These are phyloP conservation scores for Neonectria punicea DNA, from an alignment of 2,329 filamentous ascomycete genomes.

Conservation along the genomic window DNA sequence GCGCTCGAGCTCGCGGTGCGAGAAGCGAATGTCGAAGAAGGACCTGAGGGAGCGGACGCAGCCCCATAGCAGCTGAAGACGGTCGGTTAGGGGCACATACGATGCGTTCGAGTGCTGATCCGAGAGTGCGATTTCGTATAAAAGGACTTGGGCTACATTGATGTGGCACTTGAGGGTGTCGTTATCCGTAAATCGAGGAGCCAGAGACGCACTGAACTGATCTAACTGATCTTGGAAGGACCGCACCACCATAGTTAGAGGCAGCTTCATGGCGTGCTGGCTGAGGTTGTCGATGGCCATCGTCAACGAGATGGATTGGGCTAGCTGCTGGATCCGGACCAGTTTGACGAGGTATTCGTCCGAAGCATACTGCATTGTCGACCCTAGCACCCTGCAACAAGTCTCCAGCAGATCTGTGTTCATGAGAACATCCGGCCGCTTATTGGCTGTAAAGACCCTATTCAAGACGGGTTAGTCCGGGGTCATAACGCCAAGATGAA, in stretches of 20 bases:
- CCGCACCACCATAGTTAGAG: conserved; percentile 54
- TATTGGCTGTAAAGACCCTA: conserved; percentile 58
- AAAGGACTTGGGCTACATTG: conserved; percentile 57
- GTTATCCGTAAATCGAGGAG: conserved; percentile 48
- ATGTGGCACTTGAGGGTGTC: conserved; percentile 55
- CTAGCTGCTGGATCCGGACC: conserved; percentile 59
- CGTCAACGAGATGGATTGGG: conserved; percentile 58
- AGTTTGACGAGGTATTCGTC: conserved; percentile 59
- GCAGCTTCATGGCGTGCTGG: conserved; percentile 49
- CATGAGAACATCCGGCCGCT: conserved; percentile 60
- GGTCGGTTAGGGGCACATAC: conserved; percentile 50
- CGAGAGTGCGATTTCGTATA: conserved; percentile 59
- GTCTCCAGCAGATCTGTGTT: conserved; percentile 55
- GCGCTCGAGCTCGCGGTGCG: conserved; percentile 44
- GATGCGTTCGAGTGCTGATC: conserved; percentile 48
- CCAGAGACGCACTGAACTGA: conserved; percentile 50
- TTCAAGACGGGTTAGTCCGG: conserved; percentile 3
- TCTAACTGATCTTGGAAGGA: conserved; percentile 58
- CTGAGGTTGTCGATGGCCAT: conserved; percentile 46
- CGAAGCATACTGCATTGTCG: conserved; percentile 54
- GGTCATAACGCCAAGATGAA: background rate
- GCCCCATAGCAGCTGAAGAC: conserved; percentile 58
- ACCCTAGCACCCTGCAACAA: conserved; percentile 56
- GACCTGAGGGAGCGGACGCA: conserved; percentile 54
- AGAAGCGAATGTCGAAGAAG: conserved; percentile 53